Base-by-base conservation (phyloP, 768 basidiomycete species). In the Coprinopsis sp. region DNA sequence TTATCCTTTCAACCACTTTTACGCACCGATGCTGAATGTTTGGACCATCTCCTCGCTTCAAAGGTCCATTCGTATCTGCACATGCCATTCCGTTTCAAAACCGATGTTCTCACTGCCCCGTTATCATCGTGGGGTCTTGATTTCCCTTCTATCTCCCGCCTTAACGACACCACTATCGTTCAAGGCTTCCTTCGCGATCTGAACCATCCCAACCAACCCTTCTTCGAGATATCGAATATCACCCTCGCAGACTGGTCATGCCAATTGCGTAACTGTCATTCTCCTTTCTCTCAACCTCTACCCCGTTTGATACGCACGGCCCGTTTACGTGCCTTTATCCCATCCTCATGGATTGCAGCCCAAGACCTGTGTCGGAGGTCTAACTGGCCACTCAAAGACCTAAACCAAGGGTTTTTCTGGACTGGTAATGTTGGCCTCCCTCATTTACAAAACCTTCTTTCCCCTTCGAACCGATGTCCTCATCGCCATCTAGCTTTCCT, bases 1-100 rank as follows among this genome's bases (percentile, higher is more conserved):
- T 37, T 65, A 0, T 53, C 55, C 1, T 38, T 64, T 1, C 61
- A 64, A 43, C 58, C 61, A 13, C 50, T 62, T n/a, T 41, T 37
- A 2, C 46, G 30, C 0, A 2, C 22, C 0, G 52, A 65, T 33
- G 56, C 56, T 0, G 45, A 37, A 4, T 30, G 31, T n/a, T 46
- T 63, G 0, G 62, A 62, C 33, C 33, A 39, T 0, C 11, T 19
- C 1, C 25, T 66, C 0, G 44, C 47, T 1, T 19, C 23, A 1
- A 42, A 49, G 10, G 37, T 64, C 1, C 62, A 66, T 28, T 24
- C 51, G 0, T 14, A 43, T 6, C 28, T 54, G 1, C 58, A 57
- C 0, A 60, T 66, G 37, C 61, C 62, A 0, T 66, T 59, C 36
- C 28, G 36, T 11, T 51, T 37, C 31, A 42, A 36, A 50, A 45